Evolutionary conservation across 495 filamentous ascomycete genomes (phyloP).

Genomic region (Penicillium flavigenum): DNA sequence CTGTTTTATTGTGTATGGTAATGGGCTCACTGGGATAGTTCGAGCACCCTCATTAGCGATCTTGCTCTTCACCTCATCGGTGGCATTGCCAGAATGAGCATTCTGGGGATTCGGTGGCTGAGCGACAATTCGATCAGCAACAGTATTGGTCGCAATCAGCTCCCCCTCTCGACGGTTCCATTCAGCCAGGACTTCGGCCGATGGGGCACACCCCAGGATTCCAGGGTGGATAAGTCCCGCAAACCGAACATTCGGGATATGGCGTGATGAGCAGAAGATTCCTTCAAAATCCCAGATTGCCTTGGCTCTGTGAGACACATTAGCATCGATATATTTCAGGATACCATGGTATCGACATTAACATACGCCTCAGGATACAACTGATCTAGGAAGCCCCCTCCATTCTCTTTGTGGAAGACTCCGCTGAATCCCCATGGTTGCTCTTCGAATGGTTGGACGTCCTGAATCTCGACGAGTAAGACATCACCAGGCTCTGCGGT

Average conservation of each 20-base stretch:
- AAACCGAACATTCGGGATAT: slow-evolving; percentile 87
- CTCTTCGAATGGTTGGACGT: slow-evolving; percentile 87
- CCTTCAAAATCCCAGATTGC: slow-evolving; percentile 99
- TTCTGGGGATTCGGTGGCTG: slow-evolving; percentile 70
- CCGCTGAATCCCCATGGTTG: slow-evolving; percentile 93
- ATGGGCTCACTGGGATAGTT: slow-evolving; percentile 69
- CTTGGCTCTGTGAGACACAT: slow-evolving; percentile 59
- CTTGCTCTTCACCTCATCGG: slow-evolving; percentile 61
- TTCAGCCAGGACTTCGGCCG: slow-evolving; percentile 61
- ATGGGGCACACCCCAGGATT: slow-evolving; percentile 89
- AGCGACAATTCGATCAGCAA: slow-evolving; percentile 72
- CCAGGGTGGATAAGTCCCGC: slow-evolving; percentile 93
- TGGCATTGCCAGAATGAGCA: slow-evolving; percentile 69
- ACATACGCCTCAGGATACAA: slow-evolving; percentile 76
- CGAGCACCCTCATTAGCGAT: slow-evolving; percentile 85
- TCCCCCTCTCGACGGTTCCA: slow-evolving; percentile 84
- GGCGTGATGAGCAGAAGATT: slow-evolving; percentile 86
- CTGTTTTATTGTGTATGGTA: neutral
- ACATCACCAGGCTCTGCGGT: slow-evolving; percentile 85
- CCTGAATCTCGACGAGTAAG: slow-evolving; percentile 89
- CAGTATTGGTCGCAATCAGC: slow-evolving; percentile 65
- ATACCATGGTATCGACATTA: neutral
- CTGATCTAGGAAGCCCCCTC: slow-evolving; percentile 90
- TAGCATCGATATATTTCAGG: neutral
- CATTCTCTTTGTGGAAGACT: slow-evolving; percentile 78